Evolutionary conservation across 371 early-diverging fungal genomes (phyloP).

Genomic region (Phascolomyces articulosus): DNA sequence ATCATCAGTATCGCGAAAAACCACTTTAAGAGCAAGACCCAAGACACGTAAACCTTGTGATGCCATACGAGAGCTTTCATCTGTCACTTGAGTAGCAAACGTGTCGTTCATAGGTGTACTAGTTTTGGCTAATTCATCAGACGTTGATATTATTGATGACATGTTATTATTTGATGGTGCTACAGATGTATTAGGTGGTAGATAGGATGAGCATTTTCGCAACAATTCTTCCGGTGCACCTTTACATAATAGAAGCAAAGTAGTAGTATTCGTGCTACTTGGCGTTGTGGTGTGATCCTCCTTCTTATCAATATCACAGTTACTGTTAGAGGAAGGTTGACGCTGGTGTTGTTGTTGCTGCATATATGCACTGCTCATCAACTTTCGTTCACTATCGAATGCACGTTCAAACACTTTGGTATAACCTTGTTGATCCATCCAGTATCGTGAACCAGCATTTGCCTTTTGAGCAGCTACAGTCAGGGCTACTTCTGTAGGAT

Average conservation of each 20-base stretch:
- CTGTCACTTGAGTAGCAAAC: slow-evolving; percentile 70
- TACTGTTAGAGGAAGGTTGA: too few species aligned
- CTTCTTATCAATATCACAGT: background rate
- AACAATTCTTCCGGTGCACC: slow-evolving; percentile 92
- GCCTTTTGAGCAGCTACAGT: slow-evolving; percentile 65
- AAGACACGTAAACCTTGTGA: slow-evolving; percentile 74
- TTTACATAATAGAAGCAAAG: slow-evolving; percentile 71
- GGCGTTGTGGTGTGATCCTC: background rate
- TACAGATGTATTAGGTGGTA: slow-evolving; percentile 32
- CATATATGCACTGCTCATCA: slow-evolving; percentile 81
- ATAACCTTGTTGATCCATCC: slow-evolving; percentile 27
- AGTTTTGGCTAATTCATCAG: background rate
- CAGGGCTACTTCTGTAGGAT: slow-evolving; percentile 81
- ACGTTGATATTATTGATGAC: background rate
- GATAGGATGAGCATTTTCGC: slow-evolving; percentile 63
- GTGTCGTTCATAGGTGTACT: slow-evolving; percentile 58
- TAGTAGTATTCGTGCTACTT: slow-evolving; percentile 13
- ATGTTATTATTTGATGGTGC: background rate
- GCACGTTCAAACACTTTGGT: slow-evolving; percentile 56
- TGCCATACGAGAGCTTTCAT: slow-evolving; percentile 80
- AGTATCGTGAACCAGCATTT: slow-evolving; percentile 38
- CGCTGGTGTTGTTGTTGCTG: background rate
- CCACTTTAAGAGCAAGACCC: slow-evolving; percentile 40
- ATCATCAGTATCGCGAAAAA: background rate
- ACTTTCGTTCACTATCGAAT: slow-evolving; percentile 87